phyloP scores from a whole-genome alignment of 2,329 filamentous ascomycete species.

The Botrytis galanthina region DNA sequence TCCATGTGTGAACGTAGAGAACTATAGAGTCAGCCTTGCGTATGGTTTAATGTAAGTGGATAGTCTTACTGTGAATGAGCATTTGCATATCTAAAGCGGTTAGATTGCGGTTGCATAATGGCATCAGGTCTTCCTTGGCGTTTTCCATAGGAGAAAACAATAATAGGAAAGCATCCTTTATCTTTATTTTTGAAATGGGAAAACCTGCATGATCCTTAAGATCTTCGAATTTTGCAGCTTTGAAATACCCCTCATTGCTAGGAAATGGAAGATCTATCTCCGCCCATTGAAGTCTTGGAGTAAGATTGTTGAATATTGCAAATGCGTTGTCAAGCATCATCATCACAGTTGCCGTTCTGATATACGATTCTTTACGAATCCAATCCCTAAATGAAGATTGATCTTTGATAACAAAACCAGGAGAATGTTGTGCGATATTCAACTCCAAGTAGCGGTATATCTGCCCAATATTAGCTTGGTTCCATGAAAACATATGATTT shows the following conservation, averaged over 20 bases:
- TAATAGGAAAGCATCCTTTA: constrained; percentile 35
- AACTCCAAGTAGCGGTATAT: constrained; percentile 35
- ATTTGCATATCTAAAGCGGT: constrained; percentile 38
- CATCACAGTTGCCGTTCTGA: constrained; percentile 33
- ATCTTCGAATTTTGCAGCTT: constrained; percentile 31
- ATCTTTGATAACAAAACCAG: constrained; percentile 30
- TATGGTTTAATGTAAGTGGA: background rate
- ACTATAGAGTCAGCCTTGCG: constrained; percentile 22
- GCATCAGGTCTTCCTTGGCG: constrained; percentile 25
- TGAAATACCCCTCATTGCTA: constrained; percentile 34
- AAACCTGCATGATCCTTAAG: constrained; percentile 25
- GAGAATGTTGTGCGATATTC: constrained; percentile 32
- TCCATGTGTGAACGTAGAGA: constrained; percentile 37
- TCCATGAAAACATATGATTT: background rate
- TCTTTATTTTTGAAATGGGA: constrained; percentile 32
- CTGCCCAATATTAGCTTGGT: constrained; percentile 22
- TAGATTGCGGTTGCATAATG: constrained; percentile 27
- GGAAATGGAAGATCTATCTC: constrained; percentile 37
- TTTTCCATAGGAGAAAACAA: constrained; percentile 29
- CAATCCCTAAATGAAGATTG: constrained; percentile 33
- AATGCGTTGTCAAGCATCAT: constrained; percentile 38
- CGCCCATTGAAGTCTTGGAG: constrained; percentile 37
- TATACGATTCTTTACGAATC: constrained; percentile 35
- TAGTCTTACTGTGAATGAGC: constrained; percentile 35
- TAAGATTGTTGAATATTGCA: constrained; percentile 38